Percentiles rank a stretch among this genome's conserved stretches.
These are phyloP conservation scores for Solanum chacoense DNA, from an alignment of 305 asterid species.

Conservation along the genomic window DNA sequence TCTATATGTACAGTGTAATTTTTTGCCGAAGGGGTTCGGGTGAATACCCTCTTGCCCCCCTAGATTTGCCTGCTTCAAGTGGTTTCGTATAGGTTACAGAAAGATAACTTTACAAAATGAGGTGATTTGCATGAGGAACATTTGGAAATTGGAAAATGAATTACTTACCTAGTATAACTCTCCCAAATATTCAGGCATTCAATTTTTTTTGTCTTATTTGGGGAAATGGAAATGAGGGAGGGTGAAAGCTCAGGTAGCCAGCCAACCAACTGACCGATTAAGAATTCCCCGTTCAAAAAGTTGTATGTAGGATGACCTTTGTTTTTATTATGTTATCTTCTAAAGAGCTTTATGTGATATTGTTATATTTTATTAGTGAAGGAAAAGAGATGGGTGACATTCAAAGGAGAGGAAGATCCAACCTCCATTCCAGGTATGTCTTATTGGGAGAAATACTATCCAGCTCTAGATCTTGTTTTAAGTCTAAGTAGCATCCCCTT, in stretches of 20 bases:
- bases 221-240: background rate
- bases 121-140: background rate
- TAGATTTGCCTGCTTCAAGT: background rate
- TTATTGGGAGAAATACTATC: background rate
- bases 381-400: slow-evolving; percentile 83
- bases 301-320: background rate
- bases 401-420: slow-evolving; percentile 91
- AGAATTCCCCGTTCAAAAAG: background rate
- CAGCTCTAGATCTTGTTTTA: background rate
- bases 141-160: background rate
- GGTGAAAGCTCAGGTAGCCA: background rate
- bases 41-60: background rate
- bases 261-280: background rate
- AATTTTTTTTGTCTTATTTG: background rate
- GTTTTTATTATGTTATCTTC: background rate
- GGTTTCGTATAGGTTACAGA: background rate
- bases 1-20: background rate
- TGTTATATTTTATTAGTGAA: slow-evolving; percentile 39
- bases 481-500: background rate
- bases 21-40: background rate
- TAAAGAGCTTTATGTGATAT: background rate
- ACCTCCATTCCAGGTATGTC: slow-evolving; percentile 71
- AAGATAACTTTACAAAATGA: background rate
- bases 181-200: background rate
- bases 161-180: background rate